phyloP scores from a whole-genome alignment of 169 alveolate species.

The Neospora caninum region DNA sequence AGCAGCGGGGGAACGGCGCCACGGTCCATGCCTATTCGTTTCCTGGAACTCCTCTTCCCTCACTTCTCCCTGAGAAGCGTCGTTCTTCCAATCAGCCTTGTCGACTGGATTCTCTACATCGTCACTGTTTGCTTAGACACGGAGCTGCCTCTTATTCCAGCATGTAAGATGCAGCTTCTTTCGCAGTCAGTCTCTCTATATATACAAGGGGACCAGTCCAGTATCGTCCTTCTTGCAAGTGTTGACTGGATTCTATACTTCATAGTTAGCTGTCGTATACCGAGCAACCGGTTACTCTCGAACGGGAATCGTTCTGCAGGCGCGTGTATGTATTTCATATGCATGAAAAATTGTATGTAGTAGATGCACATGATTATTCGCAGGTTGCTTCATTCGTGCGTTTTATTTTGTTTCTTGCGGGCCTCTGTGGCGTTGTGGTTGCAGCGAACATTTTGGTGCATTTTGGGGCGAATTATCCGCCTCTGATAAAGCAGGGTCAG shows the following conservation, averaged over 20 bases:
- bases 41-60: conserved; percentile 74
- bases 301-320: too few relatives aligned
- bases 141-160: conserved; percentile 61
- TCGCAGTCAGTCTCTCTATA: background rate
- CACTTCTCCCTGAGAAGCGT: conserved; percentile 71
- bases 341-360: too few relatives aligned
- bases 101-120: conserved; percentile 71
- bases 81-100: conserved; percentile 70
- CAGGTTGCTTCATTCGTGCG: too few relatives aligned
- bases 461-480: conserved; percentile 81
- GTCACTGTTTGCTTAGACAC: conserved; percentile 52
- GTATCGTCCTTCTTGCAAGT: too few relatives aligned
- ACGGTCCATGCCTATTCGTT: conserved; percentile 60
- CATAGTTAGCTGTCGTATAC: too few relatives aligned
- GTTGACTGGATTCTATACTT: too few relatives aligned
- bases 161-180: conserved; percentile 30
- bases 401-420: too few relatives aligned
- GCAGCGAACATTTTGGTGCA: conserved; percentile 70
- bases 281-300: too few relatives aligned
- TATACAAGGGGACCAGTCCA: background rate
- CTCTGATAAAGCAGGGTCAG: conserved; percentile 81
- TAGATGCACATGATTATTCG: too few relatives aligned
- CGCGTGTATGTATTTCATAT: too few relatives aligned
- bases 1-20: conserved; percentile 41
- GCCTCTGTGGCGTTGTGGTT: background rate